Percentiles rank a stretch among this genome's conserved stretches.
Evolutionary conservation across 805 yeast genomes (phyloP).

Genomic region (Candida parachauliodes): DNA sequence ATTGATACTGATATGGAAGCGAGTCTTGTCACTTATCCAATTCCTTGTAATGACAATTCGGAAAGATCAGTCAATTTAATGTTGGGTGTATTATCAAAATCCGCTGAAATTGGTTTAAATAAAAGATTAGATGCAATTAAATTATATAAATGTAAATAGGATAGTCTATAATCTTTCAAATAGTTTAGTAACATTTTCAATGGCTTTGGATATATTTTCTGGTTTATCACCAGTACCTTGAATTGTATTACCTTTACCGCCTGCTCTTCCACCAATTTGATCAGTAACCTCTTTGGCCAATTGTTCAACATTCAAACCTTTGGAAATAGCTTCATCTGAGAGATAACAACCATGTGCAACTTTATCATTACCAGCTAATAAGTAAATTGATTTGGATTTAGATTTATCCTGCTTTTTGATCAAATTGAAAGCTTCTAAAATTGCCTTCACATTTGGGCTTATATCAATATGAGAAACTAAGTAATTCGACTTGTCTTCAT

Average conservation of each 20-base stretch:
- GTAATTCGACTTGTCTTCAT: constrained; percentile 45
- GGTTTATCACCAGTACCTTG: constrained; percentile 96
- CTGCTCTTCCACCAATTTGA: constrained; percentile 92
- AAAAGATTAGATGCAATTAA: constrained; percentile 42
- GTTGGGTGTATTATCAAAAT: constrained; percentile 77
- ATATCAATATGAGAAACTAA: constrained; percentile 69
- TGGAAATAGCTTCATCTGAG: constrained; percentile 62
- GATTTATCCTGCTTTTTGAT: constrained; percentile 73
- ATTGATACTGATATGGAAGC: constrained; percentile 95
- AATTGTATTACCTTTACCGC: constrained; percentile 95
- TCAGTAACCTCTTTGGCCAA: constrained; percentile 69
- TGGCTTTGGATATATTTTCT: constrained; percentile 66
- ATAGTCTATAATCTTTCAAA: constrained; percentile 55
- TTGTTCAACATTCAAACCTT: constrained; percentile 72
- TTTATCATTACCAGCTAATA: constrained; percentile 75
- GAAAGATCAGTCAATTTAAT: constrained; percentile 75
- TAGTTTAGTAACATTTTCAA: constrained; percentile 61
- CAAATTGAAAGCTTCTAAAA: constrained; percentile 85
- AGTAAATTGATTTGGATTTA: constrained; percentile 72
- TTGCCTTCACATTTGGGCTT: constrained; percentile 85
- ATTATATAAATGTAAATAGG: constrained; percentile 4
- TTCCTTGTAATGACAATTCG: constrained; percentile 95
- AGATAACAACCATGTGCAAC: constrained; percentile 96
- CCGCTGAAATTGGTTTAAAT: constrained; percentile 76
- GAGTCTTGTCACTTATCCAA: constrained; percentile 83